phyloP scores from a whole-genome alignment of 257 asterid species.

The Salvia splendens region DNA sequence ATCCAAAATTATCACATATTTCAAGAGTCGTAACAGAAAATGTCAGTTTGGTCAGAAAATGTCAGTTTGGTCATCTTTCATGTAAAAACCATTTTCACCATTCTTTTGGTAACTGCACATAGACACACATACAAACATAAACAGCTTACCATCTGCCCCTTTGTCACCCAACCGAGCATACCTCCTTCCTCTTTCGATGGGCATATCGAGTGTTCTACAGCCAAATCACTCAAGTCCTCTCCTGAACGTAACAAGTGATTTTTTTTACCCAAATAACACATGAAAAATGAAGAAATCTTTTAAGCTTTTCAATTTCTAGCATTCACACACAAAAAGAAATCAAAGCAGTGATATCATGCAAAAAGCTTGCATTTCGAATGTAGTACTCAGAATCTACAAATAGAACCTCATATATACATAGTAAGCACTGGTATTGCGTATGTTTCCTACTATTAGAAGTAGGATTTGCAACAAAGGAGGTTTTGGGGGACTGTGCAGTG shows the following conservation, averaged over 20 bases:
- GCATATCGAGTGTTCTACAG: constrained; percentile 79
- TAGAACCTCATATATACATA: background rate
- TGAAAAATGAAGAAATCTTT: constrained; percentile 22
- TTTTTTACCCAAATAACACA: constrained; percentile 33
- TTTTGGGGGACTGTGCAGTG: background rate
- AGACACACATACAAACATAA: constrained; percentile 23
- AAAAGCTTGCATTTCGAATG: background rate
- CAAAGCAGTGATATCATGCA: background rate
- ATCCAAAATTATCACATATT: background rate
- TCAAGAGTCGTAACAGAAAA: background rate
- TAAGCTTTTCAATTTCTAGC: constrained; percentile 9
- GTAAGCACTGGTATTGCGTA: background rate
- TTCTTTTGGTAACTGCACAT: background rate
- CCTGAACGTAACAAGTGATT: constrained; percentile 53
- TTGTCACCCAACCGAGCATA: constrained; percentile 99
- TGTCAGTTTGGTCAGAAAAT: background rate
- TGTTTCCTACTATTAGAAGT: background rate
- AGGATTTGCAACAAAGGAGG: background rate
- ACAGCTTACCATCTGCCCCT: constrained; percentile 91
- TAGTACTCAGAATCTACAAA: constrained; percentile 20
- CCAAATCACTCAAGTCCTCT: constrained; percentile 95
- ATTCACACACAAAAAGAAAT: constrained; percentile 5
- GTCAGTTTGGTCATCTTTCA: background rate
- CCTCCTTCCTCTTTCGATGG: constrained; percentile 98
- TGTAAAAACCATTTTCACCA: background rate